These are phyloP conservation scores for Hygrocybe coccinea DNA, from an alignment of 768 basidiomycete genomes.

Conservation along the genomic window DNA sequence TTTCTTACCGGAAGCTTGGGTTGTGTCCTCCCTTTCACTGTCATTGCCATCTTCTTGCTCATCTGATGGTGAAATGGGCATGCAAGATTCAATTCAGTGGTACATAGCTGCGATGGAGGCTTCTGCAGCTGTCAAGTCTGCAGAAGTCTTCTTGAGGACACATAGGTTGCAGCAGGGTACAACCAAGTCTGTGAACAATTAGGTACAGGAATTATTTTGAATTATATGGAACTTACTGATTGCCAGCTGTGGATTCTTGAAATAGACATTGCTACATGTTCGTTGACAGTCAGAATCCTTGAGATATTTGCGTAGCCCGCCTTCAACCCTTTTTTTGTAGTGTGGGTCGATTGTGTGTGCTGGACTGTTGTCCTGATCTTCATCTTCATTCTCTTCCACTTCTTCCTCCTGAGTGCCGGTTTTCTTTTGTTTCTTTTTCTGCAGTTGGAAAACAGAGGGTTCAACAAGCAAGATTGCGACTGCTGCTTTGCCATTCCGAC, in stretches of 20 bases:
- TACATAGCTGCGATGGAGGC: not conserved
- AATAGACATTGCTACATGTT: conserved; percentile 22
- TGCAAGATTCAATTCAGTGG: not conserved
- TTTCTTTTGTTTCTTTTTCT: conserved; percentile 10
- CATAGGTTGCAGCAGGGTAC: conserved; percentile 2
- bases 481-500: not conserved
- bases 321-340: conserved; percentile 31
- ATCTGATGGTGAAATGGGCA: no score
- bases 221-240: conserved; percentile 15
- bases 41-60: no score
- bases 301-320: conserved; percentile 26
- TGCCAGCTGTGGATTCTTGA: conserved; percentile 25
- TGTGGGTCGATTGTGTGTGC: not conserved
- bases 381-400: conserved; percentile 5
- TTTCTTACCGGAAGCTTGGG: no score
- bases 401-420: conserved; percentile 2
- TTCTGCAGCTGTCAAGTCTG: no score
- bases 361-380: not conserved
- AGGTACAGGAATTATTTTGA: not conserved
- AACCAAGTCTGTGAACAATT: not conserved
- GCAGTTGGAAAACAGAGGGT: conserved; percentile 24
- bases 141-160: not conserved
- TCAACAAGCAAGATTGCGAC: conserved; percentile 6
- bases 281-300: conserved; percentile 20
- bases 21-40: no score